Base-by-base conservation (phyloP, 768 basidiomycete genomes). In the Gyrodon lividus region DNA sequence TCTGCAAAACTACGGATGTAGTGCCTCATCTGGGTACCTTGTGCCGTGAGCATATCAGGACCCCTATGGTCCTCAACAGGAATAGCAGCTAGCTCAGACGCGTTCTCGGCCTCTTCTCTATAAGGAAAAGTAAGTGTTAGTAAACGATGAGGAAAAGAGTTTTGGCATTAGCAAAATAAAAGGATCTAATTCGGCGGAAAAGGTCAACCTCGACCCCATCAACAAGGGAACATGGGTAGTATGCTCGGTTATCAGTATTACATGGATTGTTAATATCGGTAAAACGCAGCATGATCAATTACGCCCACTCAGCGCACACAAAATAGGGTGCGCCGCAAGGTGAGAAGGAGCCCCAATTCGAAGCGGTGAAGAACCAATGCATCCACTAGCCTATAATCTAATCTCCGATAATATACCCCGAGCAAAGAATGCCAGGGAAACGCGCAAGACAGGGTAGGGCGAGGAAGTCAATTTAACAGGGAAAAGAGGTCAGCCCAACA, bases 91-190 rank as follows among this genome's bases (percentile, higher is more conserved):
- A 92, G 74, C 64, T 92, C 89, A 2, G 88, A 81, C 3, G 81
- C 85, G 53, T 82, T 86, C 72, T 92, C 89, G 1, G 88, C 77
- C 64, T 89, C 89, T 64, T 91, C 87, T 66, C 87, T 89, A 56
- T 52, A 43, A 8, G 14, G 16, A 16, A 6, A 42, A 23, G 33
- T 6, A 20, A 33, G 26, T 3, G 7, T 48, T 13, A 37, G 20
- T 22, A 38, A 42, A 50, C 46, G 17, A 19, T 43, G 23, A 13
- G 8, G 16, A 28, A 14, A 19, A 23, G 3, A 20, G 4, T 10
- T 2, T 19, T 33, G 30, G 19, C 6, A 12, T 26, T 42, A 30
- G 39, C 14, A 31, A 39, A 17, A 46, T 6, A 14, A 39, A 39
- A 23, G 30, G n/a, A 14, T 26, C 24, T 7, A 31, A 31, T 31